These are phyloP conservation scores for Plasmodium billcollinsi DNA, from an alignment of 169 alveolate genomes.

Conservation along the genomic window DNA sequence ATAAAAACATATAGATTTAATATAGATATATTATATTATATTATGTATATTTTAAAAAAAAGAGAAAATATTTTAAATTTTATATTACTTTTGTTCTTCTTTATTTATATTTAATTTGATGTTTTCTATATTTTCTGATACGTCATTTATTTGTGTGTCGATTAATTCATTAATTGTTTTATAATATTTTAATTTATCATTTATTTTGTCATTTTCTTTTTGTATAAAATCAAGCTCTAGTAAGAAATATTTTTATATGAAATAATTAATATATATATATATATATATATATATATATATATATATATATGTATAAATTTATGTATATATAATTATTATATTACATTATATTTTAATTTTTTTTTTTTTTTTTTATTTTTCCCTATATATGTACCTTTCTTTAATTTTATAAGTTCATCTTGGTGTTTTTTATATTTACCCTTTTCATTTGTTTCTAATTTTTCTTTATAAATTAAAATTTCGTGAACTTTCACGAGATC, in stretches of 20 bases:
- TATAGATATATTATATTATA: too few species aligned
- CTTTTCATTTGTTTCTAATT: slow-evolving; percentile 33
- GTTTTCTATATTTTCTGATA: slow-evolving; percentile 50
- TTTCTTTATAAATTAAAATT: slow-evolving; percentile 71
- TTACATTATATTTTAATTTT: not conserved
- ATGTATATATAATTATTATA: not conserved
- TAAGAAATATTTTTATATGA: not conserved
- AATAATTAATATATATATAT: not conserved
- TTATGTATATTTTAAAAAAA: not conserved
- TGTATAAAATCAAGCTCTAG: slow-evolving; percentile 52
- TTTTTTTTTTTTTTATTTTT: not conserved
- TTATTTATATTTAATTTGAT: slow-evolving; percentile 34
- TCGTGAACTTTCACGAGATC: slow-evolving; percentile 74
- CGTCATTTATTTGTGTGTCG: slow-evolving; percentile 32
- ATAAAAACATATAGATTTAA: not conserved
- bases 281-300: not conserved
- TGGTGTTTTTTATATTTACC: slow-evolving; percentile 39
- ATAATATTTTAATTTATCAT: slow-evolving; percentile 40
- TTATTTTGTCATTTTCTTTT: slow-evolving; percentile 59
- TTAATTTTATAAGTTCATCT: slow-evolving; percentile 31
- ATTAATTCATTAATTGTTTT: slow-evolving; percentile 38
- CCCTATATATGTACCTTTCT: slow-evolving; percentile 11
- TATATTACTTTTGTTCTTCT: slow-evolving; percentile 44
- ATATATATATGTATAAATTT: not conserved
- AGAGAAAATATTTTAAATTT: not conserved